These are phyloP conservation scores for Aspergillus niger DNA, from an alignment of 2,329 filamentous ascomycete species.

Conservation along the genomic window DNA sequence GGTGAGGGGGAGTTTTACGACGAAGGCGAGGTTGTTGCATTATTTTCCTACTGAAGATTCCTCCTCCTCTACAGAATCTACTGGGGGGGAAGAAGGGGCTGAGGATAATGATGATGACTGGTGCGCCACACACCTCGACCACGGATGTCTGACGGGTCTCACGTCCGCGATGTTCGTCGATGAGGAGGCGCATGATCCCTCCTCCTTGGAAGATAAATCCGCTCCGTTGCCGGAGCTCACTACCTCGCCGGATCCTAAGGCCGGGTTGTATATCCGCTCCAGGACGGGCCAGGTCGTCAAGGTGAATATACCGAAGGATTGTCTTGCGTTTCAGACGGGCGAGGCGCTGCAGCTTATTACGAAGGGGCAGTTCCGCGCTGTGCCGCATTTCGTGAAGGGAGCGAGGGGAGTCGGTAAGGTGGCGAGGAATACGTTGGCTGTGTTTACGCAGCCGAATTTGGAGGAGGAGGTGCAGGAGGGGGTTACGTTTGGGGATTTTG, in stretches of 20 bases:
- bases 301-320: slow-evolving; percentile 86
- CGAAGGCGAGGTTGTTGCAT: slow-evolving; percentile 87
- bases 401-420: slow-evolving; percentile 62
- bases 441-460: slow-evolving; percentile 97
- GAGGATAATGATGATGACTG: slow-evolving; percentile 91
- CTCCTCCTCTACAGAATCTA: not conserved
- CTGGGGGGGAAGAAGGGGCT: slow-evolving; percentile 44
- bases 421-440: slow-evolving; percentile 85
- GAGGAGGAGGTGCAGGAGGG: slow-evolving; percentile 69
- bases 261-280: slow-evolving; percentile 92
- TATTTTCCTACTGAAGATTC: slow-evolving; percentile 68
- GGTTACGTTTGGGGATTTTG: slow-evolving; percentile 72
- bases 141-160: slow-evolving; percentile 89
- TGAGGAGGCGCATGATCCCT: slow-evolving; percentile 54
- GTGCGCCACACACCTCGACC: slow-evolving; percentile 79
- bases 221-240: slow-evolving; percentile 59
- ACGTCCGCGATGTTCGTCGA: slow-evolving; percentile 97
- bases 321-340: slow-evolving; percentile 94
- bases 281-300: slow-evolving; percentile 81
- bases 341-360: slow-evolving; percentile 91
- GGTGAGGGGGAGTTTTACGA: slow-evolving; percentile 80
- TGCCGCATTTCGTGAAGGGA: slow-evolving; percentile 92
- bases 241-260: slow-evolving; percentile 75
- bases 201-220: not conserved
- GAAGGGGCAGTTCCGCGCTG: slow-evolving; percentile 84